Base-by-base conservation (phyloP, 1,284 basidiomycete species). In the Trichosporon sp. region DNA sequence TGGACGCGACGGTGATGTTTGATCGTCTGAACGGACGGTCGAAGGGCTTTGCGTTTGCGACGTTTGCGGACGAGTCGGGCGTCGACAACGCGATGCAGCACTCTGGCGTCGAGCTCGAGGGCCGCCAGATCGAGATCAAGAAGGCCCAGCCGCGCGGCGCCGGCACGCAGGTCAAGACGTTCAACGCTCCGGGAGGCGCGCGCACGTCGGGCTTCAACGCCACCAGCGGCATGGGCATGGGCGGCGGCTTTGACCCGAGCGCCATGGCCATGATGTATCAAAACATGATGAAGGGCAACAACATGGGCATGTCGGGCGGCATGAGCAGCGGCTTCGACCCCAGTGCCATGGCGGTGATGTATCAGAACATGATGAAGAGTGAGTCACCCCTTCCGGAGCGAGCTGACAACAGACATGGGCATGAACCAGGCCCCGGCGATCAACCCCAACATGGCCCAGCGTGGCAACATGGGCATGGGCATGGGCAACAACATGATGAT, bases 1-100 rank as follows among this genome's bases (percentile, higher is more conserved):
- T 96, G 79, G 96, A 99, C 83, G 94, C 96, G 66, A 98, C 95
- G 0, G 94, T 99, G 79, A 99, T 99, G 97, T 89, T 98, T 79
- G 97, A 99, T 84, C 91, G 95, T 68, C 94, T 98, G 83, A 98
- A 94, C 16, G 92, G 93, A 40, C 86, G 96, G 65, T 95, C 93
- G 84, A 96, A 99, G 82, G 97, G 97, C 4, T 99, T 98, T 78
- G 97, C 97, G 0, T 99, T 99, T 80, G 91, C 99, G 21, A 97
- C 94, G 0, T 97, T 98, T 78, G 87, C 86, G 38, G 92, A 95
- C 79, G 92, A 96, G 75, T 90, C 91, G 8, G 90, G 92, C 74
- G 93, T 96, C 54, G 90, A 93, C 72, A 90, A 90, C 37, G 91
- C 94, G 80, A 89, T 96, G 75, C 91, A 91, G 5, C 91, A 92